A percentile compares a stretch with the other conserved stretches of the same genome.
Evolutionary conservation across 192 early-diverging fungal species (phyloP).

Genomic region (Entrophospora sp.): DNA sequence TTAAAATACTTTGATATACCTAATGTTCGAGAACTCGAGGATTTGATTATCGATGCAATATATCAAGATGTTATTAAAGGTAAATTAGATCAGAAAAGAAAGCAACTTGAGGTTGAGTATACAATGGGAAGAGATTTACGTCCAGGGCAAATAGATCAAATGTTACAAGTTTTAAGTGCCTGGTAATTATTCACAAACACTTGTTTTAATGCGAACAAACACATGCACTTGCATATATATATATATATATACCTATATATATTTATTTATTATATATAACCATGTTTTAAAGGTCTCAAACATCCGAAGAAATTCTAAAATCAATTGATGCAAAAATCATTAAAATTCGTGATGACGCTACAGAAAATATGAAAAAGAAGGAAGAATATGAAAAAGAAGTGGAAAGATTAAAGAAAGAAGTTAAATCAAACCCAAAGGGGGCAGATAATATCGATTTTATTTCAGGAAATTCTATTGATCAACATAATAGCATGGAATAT

Average conservation of each 20-base stretch:
- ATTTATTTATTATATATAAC: not conserved
- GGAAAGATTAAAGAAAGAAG: conserved; percentile 36
- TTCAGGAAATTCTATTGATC: not conserved
- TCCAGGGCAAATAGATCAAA: conserved; percentile 49
- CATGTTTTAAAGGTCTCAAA: conserved; percentile 37
- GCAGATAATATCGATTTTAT: conserved; percentile 18
- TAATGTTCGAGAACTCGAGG: conserved; percentile 77
- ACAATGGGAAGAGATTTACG: conserved; percentile 78
- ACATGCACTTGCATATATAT: not conserved
- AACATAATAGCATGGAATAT: not conserved
- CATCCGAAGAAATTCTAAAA: conserved; percentile 43
- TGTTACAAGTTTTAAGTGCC: conserved; percentile 42
- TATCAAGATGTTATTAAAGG: conserved; percentile 71
- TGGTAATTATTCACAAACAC: conserved; percentile 53
- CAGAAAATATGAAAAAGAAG: conserved; percentile 29
- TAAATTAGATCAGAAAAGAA: conserved; percentile 73
- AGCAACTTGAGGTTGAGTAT: conserved; percentile 64
- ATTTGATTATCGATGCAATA: conserved; percentile 80
- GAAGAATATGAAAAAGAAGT: conserved; percentile 41
- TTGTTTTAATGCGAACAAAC: not conserved
- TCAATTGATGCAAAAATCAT: conserved; percentile 45
- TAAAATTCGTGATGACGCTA: conserved; percentile 34
- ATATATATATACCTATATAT: not conserved
- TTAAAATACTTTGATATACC: conserved; percentile 58
- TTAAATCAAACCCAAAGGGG: conserved; percentile 6